Conservation (phyloP, 306 rosid species). For the Trichosanthes truncata region DNA sequence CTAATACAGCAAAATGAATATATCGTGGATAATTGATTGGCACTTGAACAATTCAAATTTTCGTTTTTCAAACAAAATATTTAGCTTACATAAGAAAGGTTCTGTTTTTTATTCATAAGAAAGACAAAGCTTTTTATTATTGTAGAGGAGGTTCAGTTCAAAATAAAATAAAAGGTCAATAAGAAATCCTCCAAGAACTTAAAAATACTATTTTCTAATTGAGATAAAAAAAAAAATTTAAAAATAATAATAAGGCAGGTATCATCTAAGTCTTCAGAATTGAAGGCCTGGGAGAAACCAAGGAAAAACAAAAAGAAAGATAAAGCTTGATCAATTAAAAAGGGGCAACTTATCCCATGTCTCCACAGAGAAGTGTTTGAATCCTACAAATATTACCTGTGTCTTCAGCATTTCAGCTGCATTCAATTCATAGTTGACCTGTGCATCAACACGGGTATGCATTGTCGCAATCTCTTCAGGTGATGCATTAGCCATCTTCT, state of each 20-base stretch:
- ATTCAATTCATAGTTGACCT: constrained; percentile 49
- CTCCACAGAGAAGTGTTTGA: not conserved
- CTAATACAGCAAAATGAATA: not conserved
- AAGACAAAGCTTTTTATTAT: not conserved
- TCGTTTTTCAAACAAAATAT: not conserved
- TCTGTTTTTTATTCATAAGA: not conserved
- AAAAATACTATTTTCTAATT: not conserved
- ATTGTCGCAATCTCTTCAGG: constrained; percentile 81
- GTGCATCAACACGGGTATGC: constrained; percentile 62
- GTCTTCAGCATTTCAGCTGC: constrained; percentile 86
- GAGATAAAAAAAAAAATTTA: not conserved
- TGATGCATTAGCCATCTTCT: constrained; percentile 71
- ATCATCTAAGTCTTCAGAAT: not conserved
- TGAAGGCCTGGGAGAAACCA: not conserved
- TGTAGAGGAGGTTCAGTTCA: not conserved
- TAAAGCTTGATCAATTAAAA: not conserved
- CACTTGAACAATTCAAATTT: not conserved
- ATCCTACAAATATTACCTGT: constrained; percentile 33
- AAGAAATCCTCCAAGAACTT: not conserved
- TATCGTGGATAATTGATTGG: not conserved
- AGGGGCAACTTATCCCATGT: not conserved
- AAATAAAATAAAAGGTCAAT: not conserved
- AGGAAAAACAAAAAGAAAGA: not conserved
- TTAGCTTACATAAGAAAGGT: not conserved
- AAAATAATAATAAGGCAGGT: not conserved